Evolutionary conservation across 495 filamentous ascomycete genomes (phyloP), one percentile per base, ranked within the genome.

Genomic region (Schizothecium vesticola): DNA sequence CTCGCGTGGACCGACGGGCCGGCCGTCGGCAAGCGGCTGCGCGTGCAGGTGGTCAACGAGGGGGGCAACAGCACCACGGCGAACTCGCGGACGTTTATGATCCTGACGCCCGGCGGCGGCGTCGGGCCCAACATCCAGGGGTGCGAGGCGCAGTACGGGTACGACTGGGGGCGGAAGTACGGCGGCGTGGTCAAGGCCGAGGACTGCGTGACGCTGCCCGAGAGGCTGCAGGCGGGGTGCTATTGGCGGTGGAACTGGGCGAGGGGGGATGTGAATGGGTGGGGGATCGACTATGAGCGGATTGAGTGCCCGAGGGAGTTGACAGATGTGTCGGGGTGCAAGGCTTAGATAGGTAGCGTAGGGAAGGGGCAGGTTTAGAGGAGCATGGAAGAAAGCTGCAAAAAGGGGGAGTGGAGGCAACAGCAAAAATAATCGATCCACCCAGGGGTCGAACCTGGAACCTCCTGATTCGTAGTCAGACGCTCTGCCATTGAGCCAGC

Each of bases 221-320:
- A 69, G 21, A 23, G 36, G 33, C 59, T 75, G 59, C 71, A 71
- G 63, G 70, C 64, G 23, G 69, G 71, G 25, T 73, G 71, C 25
- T 70, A 73, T 43, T 70, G 69, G 68, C 28, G 71, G 43, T 73
- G 62, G 59, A 73, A 73, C 55, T 73, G 69, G 68, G 68, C 67
- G 26, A 62, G 59, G 24, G 70, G 70, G 13, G 70, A 72, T 23
- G 36, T 72, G 13, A 72, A 72, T 56, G 65, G 64, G 21, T 69
- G 67, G 70, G 61, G 61, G 28, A 31, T 72, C 10, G 58, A 61
- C 13, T 72, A 64, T 29, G 56, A 51, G 23, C 29, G 56, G 29
- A 70, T 72, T 29, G 61, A 60, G 11, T 72, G 70, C 23, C 70
- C 70, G 16, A 60, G 64, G 59, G 24, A 64, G 19, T 60, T 69